Evolutionary conservation across 768 basidiomycete species (phyloP).

Genomic region (Hemileccinum impolitum): DNA sequence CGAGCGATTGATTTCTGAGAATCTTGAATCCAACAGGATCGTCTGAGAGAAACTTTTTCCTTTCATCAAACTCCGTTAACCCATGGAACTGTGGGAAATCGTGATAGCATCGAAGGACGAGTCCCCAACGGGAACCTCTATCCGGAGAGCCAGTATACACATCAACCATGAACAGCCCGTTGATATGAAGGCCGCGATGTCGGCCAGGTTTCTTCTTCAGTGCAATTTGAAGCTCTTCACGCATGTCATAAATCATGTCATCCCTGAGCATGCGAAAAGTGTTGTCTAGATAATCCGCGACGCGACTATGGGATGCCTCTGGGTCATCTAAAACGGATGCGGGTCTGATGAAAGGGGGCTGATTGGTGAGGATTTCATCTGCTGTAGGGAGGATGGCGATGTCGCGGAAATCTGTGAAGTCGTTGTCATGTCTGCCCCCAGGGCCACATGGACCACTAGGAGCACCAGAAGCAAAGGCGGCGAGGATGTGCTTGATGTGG

Average conservation of each 20-base stretch:
- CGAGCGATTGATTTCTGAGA: constrained; percentile 53
- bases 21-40: constrained; percentile 34
- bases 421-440: constrained; percentile 72
- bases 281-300: constrained; percentile 56
- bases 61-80: constrained; percentile 31
- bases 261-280: constrained; percentile 65
- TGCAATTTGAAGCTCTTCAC: constrained; percentile 52
- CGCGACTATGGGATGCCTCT: constrained; percentile 33
- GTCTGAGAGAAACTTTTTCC: constrained; percentile 37
- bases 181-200: constrained; percentile 38
- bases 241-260: constrained; percentile 59
- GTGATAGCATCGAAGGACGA: constrained; percentile 35
- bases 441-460: constrained; percentile 33
- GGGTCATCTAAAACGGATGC: constrained; percentile 44
- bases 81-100: constrained; percentile 38
- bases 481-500: constrained; percentile 41
- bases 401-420: constrained; percentile 54
- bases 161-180: constrained; percentile 37
- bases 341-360: constrained; percentile 51
- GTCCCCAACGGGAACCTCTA: constrained; percentile 38
- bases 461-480: constrained; percentile 24
- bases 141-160: constrained; percentile 35
- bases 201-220: constrained; percentile 40
- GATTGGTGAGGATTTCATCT: constrained; percentile 49
- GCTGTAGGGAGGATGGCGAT: constrained; percentile 65